Evolutionary conservation across 2,329 filamentous ascomycete genomes (phyloP).

Genomic region (Colletotrichum destructivum): DNA sequence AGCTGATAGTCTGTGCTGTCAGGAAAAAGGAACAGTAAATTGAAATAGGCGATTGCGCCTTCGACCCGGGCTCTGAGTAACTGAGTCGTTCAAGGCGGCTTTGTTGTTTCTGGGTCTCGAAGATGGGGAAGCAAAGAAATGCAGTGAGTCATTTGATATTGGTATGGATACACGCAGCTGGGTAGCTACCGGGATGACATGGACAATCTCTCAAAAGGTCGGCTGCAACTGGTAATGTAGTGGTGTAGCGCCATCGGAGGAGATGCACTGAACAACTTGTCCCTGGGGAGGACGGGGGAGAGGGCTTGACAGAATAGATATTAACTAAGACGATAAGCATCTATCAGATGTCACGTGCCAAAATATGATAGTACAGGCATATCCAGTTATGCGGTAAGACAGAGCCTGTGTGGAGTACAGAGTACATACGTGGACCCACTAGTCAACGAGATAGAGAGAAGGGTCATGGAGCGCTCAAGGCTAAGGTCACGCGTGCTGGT

Average conservation of each 20-base stretch:
- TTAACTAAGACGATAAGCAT: constrained; percentile 5
- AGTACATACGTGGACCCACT: background rate
- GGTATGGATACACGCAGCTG: constrained; percentile 1
- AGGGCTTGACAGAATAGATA: background rate
- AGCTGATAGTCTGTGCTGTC: constrained; percentile 33
- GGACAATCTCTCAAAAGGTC: background rate
- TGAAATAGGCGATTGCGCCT: constrained; percentile 24
- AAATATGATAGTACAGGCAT: background rate
- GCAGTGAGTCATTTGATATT: constrained; percentile 29
- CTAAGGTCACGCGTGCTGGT: background rate
- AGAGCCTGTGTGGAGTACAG: background rate
- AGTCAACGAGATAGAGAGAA: background rate
- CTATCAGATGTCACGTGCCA: background rate
- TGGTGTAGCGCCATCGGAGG: background rate
- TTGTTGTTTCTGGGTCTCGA: constrained; percentile 1
- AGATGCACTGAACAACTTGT: background rate
- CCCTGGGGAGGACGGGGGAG: too few relatives aligned
- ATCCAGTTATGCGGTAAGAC: background rate
- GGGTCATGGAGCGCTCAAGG: constrained; percentile 1
- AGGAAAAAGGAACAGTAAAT: constrained; percentile 9
- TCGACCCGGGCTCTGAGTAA: background rate
- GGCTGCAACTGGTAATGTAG: background rate
- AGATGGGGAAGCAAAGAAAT: constrained; percentile 13
- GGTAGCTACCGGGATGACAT: constrained; percentile 1
- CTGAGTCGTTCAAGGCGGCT: background rate